Percentiles rank a stretch among this genome's conserved stretches.
Conservation (phyloP, 164 flowering plant genomes). For the Protea cynaroides region DNA sequence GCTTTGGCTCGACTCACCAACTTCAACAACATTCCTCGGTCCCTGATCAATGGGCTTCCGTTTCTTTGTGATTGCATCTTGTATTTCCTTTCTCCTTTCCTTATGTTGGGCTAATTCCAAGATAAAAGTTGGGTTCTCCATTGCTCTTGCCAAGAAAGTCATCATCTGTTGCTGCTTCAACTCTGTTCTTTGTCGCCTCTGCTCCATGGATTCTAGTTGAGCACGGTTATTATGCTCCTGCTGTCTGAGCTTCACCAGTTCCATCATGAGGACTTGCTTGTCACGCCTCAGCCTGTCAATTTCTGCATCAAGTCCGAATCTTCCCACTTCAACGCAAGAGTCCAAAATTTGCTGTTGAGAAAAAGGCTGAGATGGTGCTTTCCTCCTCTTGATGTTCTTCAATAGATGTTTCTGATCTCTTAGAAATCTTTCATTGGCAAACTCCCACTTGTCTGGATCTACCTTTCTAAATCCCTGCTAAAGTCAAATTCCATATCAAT, state of each 20-base stretch:
- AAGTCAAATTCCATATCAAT: background rate
- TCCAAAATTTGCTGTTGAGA: conserved; percentile 29
- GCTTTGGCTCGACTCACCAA: conserved; percentile 14
- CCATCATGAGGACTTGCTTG: conserved; percentile 53
- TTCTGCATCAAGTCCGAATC: conserved; percentile 58
- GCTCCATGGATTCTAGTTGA: conserved; percentile 45
- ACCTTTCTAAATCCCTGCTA: conserved; percentile 81
- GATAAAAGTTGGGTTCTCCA: conserved; percentile 53
- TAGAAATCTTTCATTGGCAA: conserved; percentile 78
- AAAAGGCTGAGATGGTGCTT: conserved; percentile 17
- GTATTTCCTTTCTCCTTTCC: conserved; percentile 44
- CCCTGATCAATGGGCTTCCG: no score
- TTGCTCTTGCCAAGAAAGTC: conserved; percentile 71
- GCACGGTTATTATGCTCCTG: conserved; percentile 53
- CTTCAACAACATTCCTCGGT: conserved; percentile 34
- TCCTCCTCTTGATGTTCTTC: conserved; percentile 63
- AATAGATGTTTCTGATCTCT: conserved; percentile 67
- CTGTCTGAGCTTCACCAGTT: conserved; percentile 65
- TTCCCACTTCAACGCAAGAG: conserved; percentile 62
- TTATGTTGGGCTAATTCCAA: conserved; percentile 55
- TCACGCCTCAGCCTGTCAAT: conserved; percentile 60
- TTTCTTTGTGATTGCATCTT: conserved; percentile 44
- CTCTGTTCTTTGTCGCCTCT: conserved; percentile 50
- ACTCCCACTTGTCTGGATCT: conserved; percentile 86
- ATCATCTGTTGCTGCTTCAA: conserved; percentile 65